These are phyloP conservation scores for Metschnikowia peoriensis DNA, from an alignment of 805 yeast species.

Conservation along the genomic window DNA sequence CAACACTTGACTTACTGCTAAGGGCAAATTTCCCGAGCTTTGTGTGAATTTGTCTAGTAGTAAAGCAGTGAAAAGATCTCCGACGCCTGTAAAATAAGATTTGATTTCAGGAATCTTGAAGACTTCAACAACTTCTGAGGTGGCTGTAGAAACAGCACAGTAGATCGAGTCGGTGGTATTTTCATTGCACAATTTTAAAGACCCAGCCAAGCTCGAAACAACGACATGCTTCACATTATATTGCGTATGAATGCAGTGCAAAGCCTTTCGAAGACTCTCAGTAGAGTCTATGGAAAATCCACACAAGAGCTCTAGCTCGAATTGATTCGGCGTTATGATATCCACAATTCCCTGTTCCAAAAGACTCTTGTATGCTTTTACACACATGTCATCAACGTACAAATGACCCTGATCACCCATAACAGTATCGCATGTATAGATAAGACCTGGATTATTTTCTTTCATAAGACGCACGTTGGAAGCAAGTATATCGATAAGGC, in stretches of 20 bases:
- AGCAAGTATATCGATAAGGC: slow-evolving; percentile 13
- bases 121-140: neutral
- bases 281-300: slow-evolving; percentile 11
- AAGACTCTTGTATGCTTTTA: slow-evolving; percentile 14
- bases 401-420: slow-evolving; percentile 23
- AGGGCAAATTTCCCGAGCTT: slow-evolving; percentile 19
- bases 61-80: slow-evolving; percentile 84
- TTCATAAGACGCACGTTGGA: slow-evolving; percentile 11
- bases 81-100: slow-evolving; percentile 92
- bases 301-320: slow-evolving; percentile 19
- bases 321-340: slow-evolving; percentile 20
- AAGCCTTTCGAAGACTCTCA: slow-evolving; percentile 12
- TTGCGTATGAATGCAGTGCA: slow-evolving; percentile 10
- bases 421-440: slow-evolving; percentile 20
- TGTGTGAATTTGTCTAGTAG: slow-evolving; percentile 59
- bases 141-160: slow-evolving; percentile 26
- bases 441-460: slow-evolving; percentile 16
- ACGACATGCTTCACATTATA: slow-evolving; percentile 16
- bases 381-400: slow-evolving; percentile 17
- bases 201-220: slow-evolving; percentile 16
- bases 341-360: slow-evolving; percentile 12
- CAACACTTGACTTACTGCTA: slow-evolving; percentile 53
- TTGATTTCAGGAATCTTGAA: slow-evolving; percentile 61
- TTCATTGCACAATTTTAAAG: slow-evolving; percentile 10
- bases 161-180: slow-evolving; percentile 19